Evolutionary conservation across 352 stramenopile species (phyloP).

Genomic region (Phytophthora citrophthora): DNA sequence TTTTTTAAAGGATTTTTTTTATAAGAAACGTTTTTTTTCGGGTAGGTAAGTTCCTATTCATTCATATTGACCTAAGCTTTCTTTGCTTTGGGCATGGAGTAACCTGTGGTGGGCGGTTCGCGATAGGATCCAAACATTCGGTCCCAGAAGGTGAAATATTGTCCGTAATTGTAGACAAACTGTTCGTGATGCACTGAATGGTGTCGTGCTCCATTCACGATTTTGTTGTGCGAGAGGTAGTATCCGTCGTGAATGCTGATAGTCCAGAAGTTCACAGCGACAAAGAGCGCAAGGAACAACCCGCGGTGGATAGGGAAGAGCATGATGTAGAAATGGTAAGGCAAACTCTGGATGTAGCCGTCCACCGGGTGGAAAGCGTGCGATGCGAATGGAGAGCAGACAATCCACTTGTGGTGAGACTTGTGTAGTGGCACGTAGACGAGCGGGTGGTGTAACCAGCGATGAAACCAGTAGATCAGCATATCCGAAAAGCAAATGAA

Average conservation of each 20-base stretch:
- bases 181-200: conserved; percentile 71
- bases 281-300: conserved; percentile 65
- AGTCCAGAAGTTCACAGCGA: conserved; percentile 78
- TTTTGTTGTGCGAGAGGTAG: conserved; percentile 61
- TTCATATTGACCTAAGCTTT: too few relatives aligned
- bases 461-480: conserved; percentile 87
- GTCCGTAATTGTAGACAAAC: conserved; percentile 80
- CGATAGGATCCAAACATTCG: conserved; percentile 68
- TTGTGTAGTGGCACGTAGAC: conserved; percentile 78
- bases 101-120: conserved; percentile 36
- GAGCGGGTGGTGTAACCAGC: conserved; percentile 66
- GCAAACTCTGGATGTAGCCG: conserved; percentile 69
- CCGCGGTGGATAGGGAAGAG: conserved; percentile 68
- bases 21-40: too few relatives aligned
- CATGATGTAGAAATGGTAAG: conserved; percentile 76
- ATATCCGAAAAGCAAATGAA: conserved; percentile 82
- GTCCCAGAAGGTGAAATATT: conserved; percentile 84
- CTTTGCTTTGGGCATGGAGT: conserved; percentile 9
- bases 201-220: conserved; percentile 70
- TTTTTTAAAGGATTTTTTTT: too few relatives aligned
- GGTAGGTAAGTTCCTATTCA: too few relatives aligned
- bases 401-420: conserved; percentile 79
- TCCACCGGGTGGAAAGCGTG: conserved; percentile 81
- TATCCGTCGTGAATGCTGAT: conserved; percentile 80
- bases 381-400: conserved; percentile 71